phyloP scores from a whole-genome alignment of 1,139 yeast genomes.

The Candida labiduridarum region DNA sequence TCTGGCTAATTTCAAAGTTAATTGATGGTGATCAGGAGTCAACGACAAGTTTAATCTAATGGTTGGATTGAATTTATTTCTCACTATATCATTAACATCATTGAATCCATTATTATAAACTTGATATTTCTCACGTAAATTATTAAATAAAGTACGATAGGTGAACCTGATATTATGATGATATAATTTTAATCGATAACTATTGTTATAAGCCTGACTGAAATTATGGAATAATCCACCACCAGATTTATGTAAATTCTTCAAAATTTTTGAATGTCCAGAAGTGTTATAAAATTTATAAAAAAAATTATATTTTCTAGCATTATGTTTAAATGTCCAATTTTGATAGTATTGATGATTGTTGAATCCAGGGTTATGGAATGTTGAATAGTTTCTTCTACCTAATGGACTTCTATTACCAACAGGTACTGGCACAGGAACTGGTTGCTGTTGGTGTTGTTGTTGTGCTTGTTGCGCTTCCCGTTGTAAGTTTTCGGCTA shows the following conservation, averaged over 20 bases:
- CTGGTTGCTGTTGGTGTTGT: slow-evolving; percentile 27
- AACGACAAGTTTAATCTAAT: slow-evolving; percentile 30
- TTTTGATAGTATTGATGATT: slow-evolving; percentile 6
- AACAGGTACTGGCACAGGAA: slow-evolving; percentile 12
- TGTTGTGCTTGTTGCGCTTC: slow-evolving; percentile 4
- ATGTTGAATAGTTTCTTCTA: slow-evolving; percentile 4
- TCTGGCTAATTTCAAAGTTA: slow-evolving; percentile 40
- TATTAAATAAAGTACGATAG: slow-evolving; percentile 22
- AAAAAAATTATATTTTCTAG: slow-evolving; percentile 8
- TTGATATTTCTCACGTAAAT: slow-evolving; percentile 15
- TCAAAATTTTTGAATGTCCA: slow-evolving; percentile 12
- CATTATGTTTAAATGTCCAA: slow-evolving; percentile 9
- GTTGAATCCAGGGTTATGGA: not conserved
- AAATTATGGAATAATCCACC: slow-evolving; percentile 26
- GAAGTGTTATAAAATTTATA: slow-evolving; percentile 10
- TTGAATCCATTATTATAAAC: slow-evolving; percentile 10
- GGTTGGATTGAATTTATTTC: slow-evolving; percentile 13
- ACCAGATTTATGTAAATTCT: slow-evolving; percentile 10
- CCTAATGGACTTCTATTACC: slow-evolving; percentile 3
- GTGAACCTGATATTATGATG: slow-evolving; percentile 22
- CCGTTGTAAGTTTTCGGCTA: slow-evolving; percentile 27
- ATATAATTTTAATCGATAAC: slow-evolving; percentile 23
- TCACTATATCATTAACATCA: not conserved
- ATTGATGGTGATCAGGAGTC: slow-evolving; percentile 38
- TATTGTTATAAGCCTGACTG: slow-evolving; percentile 26